A percentile compares a stretch with the other conserved stretches of the same genome.
Conservation (phyloP, 1,284 basidiomycete genomes). For the Sporisorium sorghi region DNA sequence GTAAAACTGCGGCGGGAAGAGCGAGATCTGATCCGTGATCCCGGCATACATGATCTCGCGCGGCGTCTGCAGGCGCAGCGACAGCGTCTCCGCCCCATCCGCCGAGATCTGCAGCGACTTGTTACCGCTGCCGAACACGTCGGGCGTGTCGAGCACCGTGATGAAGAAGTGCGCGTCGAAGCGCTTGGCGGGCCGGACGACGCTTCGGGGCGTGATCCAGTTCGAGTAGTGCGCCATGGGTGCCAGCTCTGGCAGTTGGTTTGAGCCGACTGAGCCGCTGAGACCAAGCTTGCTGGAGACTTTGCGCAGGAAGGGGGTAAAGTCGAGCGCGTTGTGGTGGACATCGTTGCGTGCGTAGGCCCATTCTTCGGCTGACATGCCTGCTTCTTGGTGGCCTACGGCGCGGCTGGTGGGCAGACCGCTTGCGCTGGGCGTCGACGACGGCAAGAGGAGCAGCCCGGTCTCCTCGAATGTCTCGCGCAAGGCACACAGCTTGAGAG, state of each 20-base stretch:
- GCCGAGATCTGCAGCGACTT: conserved; percentile 49
- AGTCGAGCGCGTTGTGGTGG: conserved; percentile 59
- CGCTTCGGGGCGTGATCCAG: conserved; percentile 62
- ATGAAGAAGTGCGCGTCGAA: conserved; percentile 66
- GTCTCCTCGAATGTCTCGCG: conserved; percentile 66
- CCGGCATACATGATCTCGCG: conserved; percentile 51
- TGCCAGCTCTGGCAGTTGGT: conserved; percentile 38
- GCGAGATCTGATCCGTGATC: conserved; percentile 53
- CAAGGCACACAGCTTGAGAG: conserved; percentile 59
- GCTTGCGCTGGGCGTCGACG: conserved; percentile 12
- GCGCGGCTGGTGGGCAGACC: conserved; percentile 53
- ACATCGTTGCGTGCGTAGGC: conserved; percentile 52
- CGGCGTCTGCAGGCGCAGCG: conserved; percentile 49
- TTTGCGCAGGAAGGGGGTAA: conserved; percentile 51
- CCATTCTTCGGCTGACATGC: conserved; percentile 57
- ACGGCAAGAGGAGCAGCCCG: conserved; percentile 56
- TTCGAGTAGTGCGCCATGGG: conserved; percentile 57
- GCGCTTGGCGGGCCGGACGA: conserved; percentile 61
- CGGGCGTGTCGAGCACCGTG: conserved; percentile 52
- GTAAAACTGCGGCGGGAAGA: conserved; percentile 65
- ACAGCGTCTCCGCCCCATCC: conserved; percentile 59
- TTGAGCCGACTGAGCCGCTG: conserved; percentile 4
- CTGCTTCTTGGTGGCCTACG: conserved; percentile 56
- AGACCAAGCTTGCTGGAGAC: conserved; percentile 37
- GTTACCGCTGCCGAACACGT: conserved; percentile 47